Conservation (phyloP, 352 stramenopile species). For the Blastocystis sp. region DNA sequence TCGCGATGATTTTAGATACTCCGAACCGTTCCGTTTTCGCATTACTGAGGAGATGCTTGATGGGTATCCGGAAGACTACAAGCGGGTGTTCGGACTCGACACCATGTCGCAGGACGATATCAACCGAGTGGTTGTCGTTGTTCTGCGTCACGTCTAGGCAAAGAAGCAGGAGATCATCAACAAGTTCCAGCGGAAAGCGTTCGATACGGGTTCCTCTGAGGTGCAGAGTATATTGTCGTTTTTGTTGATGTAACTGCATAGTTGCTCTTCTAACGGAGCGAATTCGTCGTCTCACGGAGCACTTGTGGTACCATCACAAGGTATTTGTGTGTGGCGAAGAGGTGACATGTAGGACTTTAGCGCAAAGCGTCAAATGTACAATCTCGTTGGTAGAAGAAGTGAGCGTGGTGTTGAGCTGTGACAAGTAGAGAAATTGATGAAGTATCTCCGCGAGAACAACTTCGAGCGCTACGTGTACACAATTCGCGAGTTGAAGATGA, state of each 20-base stretch:
- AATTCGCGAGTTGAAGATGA: conserved; percentile 73
- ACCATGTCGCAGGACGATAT: conserved; percentile 65
- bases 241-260: background rate
- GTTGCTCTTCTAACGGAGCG: conserved; percentile 74
- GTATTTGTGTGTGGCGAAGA: background rate
- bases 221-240: conserved; percentile 32
- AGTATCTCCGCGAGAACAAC: conserved; percentile 69
- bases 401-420: background rate
- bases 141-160: conserved; percentile 2
- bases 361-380: conserved; percentile 70
- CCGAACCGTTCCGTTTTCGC: conserved; percentile 52
- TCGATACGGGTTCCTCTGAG: conserved; percentile 63
- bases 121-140: background rate
- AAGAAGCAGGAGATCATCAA: conserved; percentile 71
- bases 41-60: conserved; percentile 64
- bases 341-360: conserved; percentile 34
- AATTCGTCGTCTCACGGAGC: conserved; percentile 64
- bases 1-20: conserved; percentile 66
- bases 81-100: conserved; percentile 67
- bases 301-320: conserved; percentile 72
- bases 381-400: conserved; percentile 72
- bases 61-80: conserved; percentile 61
- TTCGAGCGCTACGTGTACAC: conserved; percentile 73
- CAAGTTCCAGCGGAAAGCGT: conserved; percentile 72
- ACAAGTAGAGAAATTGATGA: conserved; percentile 71